Evolutionary conservation across 2,329 filamentous ascomycete species (phyloP), one percentile per base, ranked within the genome.

Genomic region (Colletotrichum sp.): DNA sequence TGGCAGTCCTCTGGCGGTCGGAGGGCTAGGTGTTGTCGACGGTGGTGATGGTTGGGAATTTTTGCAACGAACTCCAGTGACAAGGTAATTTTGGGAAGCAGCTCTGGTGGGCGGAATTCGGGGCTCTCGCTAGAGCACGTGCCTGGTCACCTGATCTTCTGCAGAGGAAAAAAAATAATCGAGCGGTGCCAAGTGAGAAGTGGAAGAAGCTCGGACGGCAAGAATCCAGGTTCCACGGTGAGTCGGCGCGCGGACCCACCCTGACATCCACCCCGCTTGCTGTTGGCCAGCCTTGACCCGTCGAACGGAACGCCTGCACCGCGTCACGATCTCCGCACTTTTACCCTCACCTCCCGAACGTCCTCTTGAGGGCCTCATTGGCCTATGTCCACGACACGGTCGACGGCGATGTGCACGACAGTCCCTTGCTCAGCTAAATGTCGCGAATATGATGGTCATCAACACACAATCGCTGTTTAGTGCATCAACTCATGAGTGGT

Each of bases 1-100:
- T 85, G 81, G 81, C 82, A 82, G 72, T 75, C 71, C 75, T 77
- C 74, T 76, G 74, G 74, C 74, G 74, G 66, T 76, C 74, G 74
- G 71, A 76, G 73, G 73, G 73, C 73, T 76, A 76, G 65, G 74
- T 76, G 74, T 76, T 76, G 74, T 74, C 73, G 73, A 68, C 73
- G 71, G 73, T 76, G 73, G 73, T 76, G 73, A 76, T 74, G 72
- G 57, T 76, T 76, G 57, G 30, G 66, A 55, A 76, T 26, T 66
- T 59, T 70, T 60, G 66, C 52, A n/a, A 39, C 57, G 26, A 65
- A 52, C 28, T 64, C 39, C 28, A 39, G 26, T 32, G 26, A 24
- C 68, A 59, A 69, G 57, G 34, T 30, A 74, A 71, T 74, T 74
- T 74, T 74, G 67, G 24, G 12, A 60, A 32, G n/a, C 32, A 59